Conservation (phyloP, 2,329 filamentous ascomycete species). For the Sarocladium oryzae region DNA sequence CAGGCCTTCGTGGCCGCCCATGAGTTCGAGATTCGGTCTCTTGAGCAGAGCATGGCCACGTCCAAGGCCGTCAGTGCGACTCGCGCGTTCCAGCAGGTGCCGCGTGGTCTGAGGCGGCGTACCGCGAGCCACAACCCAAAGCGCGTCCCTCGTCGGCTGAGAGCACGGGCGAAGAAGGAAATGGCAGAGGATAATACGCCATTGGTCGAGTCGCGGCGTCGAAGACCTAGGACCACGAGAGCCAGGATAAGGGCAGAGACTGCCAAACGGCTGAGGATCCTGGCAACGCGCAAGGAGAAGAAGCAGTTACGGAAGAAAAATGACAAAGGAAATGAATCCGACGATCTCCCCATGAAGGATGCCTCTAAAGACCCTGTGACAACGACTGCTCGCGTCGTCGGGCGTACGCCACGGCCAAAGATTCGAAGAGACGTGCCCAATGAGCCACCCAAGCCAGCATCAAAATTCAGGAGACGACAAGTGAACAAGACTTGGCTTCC, state of each 20-base stretch:
- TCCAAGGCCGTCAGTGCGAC: conserved; percentile 57
- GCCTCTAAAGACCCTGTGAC: neutral
- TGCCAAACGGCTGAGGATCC: conserved; percentile 60
- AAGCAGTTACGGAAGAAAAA: conserved; percentile 29
- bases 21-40: conserved; percentile 80
- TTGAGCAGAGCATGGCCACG: conserved; percentile 74
- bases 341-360: neutral
- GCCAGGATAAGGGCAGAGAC: conserved; percentile 66
- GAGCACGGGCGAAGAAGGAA: conserved; percentile 60
- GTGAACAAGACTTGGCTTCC: conserved; percentile 88
- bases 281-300: conserved; percentile 52
- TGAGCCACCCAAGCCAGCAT: conserved; percentile 45
- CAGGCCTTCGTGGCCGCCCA: conserved; percentile 77
- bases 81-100: conserved; percentile 86
- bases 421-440: conserved; percentile 66
- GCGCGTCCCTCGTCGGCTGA: conserved; percentile 72
- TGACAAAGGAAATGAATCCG: conserved; percentile 16
- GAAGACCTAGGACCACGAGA: conserved; percentile 53
- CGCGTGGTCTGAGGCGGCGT: conserved; percentile 72
- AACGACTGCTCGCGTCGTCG: conserved; percentile 13
- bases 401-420: conserved; percentile 47
- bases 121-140: conserved; percentile 96
- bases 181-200: conserved; percentile 91
- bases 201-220: conserved; percentile 58
- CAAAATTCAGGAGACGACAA: conserved; percentile 79